Conservation (phyloP, 2,329 filamentous ascomycete genomes). For the Scedosporium aurantiacum region DNA sequence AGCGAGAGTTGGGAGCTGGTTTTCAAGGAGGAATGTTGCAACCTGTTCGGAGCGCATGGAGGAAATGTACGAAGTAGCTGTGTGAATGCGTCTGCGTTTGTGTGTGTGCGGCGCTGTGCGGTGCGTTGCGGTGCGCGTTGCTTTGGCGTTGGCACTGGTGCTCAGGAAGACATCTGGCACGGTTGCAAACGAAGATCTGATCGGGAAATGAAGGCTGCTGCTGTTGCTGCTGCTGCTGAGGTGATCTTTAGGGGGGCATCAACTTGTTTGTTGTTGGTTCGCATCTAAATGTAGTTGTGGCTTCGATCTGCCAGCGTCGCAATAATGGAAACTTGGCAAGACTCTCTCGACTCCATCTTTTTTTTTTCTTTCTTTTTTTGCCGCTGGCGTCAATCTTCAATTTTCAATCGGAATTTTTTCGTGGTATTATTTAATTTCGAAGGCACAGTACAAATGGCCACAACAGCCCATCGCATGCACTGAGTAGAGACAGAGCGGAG, state of each 20-base stretch:
- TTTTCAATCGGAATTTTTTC: background rate
- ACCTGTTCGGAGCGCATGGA: slow-evolving; percentile 4
- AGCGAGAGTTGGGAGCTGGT: background rate
- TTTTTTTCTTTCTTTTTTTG: background rate
- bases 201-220: background rate
- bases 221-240: no score
- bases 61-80: background rate
- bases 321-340: background rate
- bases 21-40: slow-evolving; percentile 2
- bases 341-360: background rate
- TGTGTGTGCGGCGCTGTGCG: background rate
- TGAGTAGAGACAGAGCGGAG: background rate
- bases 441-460: background rate
- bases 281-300: background rate
- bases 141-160: background rate
- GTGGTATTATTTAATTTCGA: background rate
- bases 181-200: background rate
- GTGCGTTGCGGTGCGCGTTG: no score
- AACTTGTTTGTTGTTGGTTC: background rate
- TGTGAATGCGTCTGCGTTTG: background rate
- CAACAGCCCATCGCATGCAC: background rate
- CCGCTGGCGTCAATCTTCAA: background rate
- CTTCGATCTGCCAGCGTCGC: background rate
- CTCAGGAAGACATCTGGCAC: background rate
- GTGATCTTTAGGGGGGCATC: background rate